Evolutionary conservation across 1,139 yeast species (phyloP).

Genomic region (Yamadazyma pseudoaaseri): DNA sequence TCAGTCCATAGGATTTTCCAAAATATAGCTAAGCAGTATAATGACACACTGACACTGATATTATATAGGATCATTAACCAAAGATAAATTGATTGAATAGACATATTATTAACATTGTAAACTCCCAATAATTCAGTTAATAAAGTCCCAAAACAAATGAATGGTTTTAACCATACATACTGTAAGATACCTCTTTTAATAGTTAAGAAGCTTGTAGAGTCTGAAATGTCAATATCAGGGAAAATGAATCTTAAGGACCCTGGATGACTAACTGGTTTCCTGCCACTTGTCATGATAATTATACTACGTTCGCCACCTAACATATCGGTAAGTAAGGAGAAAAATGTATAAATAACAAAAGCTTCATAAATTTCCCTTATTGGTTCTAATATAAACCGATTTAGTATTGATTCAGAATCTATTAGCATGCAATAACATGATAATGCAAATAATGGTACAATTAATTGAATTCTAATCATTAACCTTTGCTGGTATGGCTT

Average conservation of each 20-base stretch:
- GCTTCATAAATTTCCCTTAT: conserved; percentile 91
- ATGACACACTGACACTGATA: conserved; percentile 73
- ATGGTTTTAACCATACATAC: conserved; percentile 92
- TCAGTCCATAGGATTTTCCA: conserved; percentile 87
- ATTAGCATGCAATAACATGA: conserved; percentile 54
- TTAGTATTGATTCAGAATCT: conserved; percentile 33
- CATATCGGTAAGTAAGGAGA: conserved; percentile 74
- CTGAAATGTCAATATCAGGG: conserved; percentile 74
- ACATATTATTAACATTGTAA: conserved; percentile 52
- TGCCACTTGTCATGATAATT: conserved; percentile 68
- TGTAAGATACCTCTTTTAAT: conserved; percentile 88
- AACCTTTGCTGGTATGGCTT: conserved; percentile 88
- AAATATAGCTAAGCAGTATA: conserved; percentile 83
- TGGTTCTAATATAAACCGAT: conserved; percentile 64
- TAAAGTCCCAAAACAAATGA: conserved; percentile 59
- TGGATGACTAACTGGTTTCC: conserved; percentile 74
- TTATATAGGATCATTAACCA: conserved; percentile 77
- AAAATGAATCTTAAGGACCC: conserved; percentile 51
- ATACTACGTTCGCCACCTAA: conserved; percentile 91
- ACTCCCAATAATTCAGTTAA: conserved; percentile 50
- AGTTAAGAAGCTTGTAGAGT: conserved; percentile 72
- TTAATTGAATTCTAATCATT: conserved; percentile 75
- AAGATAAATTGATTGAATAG: conserved; percentile 50
- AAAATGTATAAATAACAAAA: conserved; percentile 91
- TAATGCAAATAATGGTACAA: conserved; percentile 57